These are phyloP conservation scores for Phytophthora citrophthora DNA, from an alignment of 352 stramenopile genomes.

Conservation along the genomic window DNA sequence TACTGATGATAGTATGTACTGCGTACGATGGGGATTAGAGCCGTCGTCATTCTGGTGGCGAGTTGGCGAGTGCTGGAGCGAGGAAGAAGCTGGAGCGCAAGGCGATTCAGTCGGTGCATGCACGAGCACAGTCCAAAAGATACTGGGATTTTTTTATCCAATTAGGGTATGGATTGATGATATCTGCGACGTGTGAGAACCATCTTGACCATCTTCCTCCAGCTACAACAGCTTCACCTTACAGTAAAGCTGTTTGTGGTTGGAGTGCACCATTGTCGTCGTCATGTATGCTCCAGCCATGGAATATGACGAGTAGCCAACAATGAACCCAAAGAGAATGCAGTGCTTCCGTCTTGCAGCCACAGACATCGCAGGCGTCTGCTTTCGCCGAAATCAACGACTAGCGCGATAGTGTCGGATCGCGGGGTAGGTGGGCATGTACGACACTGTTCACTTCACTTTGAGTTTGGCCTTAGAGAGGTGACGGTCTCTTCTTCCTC, in stretches of 20 bases:
- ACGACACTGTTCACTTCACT: constrained; percentile 9
- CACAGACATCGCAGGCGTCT: background rate
- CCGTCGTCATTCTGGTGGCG: constrained; percentile 32
- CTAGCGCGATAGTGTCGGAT: constrained; percentile 26
- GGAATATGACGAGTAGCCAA: background rate
- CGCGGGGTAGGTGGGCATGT: constrained; percentile 17
- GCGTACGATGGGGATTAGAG: constrained; percentile 48
- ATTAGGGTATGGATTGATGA: background rate
- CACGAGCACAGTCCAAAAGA: constrained; percentile 18
- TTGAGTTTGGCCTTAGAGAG: constrained; percentile 2
- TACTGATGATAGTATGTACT: background rate
- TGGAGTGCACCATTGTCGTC: no score
- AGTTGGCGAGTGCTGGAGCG: background rate
- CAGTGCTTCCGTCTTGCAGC: background rate
- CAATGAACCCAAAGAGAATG: background rate
- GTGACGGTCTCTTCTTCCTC: background rate
- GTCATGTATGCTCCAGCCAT: no score
- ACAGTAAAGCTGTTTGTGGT: no score
- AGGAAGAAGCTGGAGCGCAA: constrained; percentile 7
- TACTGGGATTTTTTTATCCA: constrained; percentile 14
- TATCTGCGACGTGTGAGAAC: no score
- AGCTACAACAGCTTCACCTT: no score
- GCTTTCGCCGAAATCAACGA: constrained; percentile 13
- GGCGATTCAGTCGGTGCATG: constrained; percentile 17
- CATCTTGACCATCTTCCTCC: no score